Conservation (phyloP, 2,329 filamentous ascomycete genomes). For the Coleophoma eucalyptorum region DNA sequence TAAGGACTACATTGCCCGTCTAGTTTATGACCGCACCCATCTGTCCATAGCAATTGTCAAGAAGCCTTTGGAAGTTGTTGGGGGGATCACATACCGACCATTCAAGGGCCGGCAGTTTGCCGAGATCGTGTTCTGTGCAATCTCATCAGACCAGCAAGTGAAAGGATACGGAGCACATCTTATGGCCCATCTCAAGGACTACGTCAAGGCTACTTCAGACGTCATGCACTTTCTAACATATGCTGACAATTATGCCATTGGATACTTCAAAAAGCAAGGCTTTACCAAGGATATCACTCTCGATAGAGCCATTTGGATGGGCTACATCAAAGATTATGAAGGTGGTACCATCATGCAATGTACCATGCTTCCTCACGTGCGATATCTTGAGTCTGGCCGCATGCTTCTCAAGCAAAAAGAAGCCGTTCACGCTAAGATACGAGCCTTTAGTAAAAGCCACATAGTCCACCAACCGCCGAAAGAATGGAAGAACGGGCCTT, state of each 20-base stretch:
- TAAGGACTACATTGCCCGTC: conserved; percentile 95
- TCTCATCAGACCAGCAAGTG: conserved; percentile 96
- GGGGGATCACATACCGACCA: conserved; percentile 92
- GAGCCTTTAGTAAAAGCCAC: conserved; percentile 85
- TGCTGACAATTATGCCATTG: conserved; percentile 97
- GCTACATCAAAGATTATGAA: conserved; percentile 99
- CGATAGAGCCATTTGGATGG: conserved; percentile 91
- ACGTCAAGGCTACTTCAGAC: conserved; percentile 92
- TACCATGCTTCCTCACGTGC: conserved; percentile 90
- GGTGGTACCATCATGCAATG: conserved; percentile 99
- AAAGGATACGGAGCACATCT: conserved; percentile 97
- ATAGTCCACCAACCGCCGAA: conserved; percentile 81
- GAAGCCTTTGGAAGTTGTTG: conserved; percentile 91
- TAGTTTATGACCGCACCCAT: conserved; percentile 96
- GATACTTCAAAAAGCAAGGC: conserved; percentile 98
- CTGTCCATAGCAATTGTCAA: conserved; percentile 97
- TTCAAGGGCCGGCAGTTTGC: conserved; percentile 92
- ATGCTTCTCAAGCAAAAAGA: conserved; percentile 99
- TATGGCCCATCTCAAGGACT: conserved; percentile 97
- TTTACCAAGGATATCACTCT: conserved; percentile 98
- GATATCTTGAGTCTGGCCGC: conserved; percentile 87
- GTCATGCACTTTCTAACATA: conserved; percentile 99
- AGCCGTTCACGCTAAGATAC: conserved; percentile 89
- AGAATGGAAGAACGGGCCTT: conserved; percentile 75
- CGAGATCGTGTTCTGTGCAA: conserved; percentile 98